These are phyloP conservation scores for Acanthamoeba rhysodes DNA, from an alignment of 208 protist genomes.

Conservation along the genomic window DNA sequence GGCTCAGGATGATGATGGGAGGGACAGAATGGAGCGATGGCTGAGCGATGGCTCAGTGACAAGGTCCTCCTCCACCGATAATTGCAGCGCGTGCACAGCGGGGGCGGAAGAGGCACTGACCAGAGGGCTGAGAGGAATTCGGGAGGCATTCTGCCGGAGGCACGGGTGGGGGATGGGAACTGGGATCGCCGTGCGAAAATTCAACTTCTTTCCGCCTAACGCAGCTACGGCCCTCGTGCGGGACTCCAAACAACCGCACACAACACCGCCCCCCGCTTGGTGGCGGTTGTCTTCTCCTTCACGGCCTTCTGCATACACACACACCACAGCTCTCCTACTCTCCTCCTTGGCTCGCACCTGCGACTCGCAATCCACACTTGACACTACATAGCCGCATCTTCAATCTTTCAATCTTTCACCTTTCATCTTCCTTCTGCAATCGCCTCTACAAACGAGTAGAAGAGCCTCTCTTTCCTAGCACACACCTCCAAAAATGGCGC, in stretches of 20 bases:
- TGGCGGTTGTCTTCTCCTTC: conserved; percentile 2
- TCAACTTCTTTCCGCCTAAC: background rate
- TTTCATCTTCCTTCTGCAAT: background rate
- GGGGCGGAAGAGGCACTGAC: too few species aligned
- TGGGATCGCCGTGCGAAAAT: background rate
- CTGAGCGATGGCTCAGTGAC: too few species aligned
- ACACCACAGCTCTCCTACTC: background rate
- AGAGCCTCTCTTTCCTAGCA: background rate
- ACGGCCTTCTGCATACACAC: background rate
- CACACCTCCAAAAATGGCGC: conserved; percentile 3
- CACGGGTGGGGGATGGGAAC: background rate
- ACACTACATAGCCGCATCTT: background rate
- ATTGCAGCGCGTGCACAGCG: too few species aligned
- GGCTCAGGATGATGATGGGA: too few species aligned
- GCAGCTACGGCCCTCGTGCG: background rate
- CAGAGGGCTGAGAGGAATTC: background rate
- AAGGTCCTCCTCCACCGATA: too few species aligned
- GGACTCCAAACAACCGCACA: background rate
- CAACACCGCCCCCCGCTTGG: background rate
- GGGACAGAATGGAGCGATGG: too few species aligned
- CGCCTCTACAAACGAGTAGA: background rate
- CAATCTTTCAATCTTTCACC: background rate
- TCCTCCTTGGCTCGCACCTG: background rate
- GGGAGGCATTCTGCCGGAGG: background rate
- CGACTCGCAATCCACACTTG: background rate